Percentiles rank a stretch among this genome's conserved stretches.
These are phyloP conservation scores for Aspergillus sp. DNA, from an alignment of 2,329 filamentous ascomycete species.

Conservation along the genomic window DNA sequence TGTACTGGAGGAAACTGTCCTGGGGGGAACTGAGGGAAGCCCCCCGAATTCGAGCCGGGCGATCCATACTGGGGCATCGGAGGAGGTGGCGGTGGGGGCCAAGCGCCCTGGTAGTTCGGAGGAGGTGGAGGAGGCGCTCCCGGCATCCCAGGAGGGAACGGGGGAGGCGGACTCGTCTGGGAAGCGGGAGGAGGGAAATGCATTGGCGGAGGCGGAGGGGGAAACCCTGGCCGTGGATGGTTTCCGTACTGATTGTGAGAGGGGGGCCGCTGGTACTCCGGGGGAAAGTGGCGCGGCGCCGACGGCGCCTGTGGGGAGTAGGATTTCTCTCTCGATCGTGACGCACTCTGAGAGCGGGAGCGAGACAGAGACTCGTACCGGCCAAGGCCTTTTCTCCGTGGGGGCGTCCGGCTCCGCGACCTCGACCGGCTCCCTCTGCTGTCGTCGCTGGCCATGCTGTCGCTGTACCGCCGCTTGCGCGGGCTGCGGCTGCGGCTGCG, in stretches of 20 bases:
- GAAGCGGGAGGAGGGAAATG: constrained; percentile 8
- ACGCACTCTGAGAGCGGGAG: constrained; percentile 18
- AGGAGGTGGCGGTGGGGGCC: constrained; percentile 37
- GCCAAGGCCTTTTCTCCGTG: constrained; percentile 16
- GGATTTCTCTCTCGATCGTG: constrained; percentile 28
- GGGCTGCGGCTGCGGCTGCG: constrained; percentile 45
- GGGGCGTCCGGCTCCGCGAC: constrained; percentile 30
- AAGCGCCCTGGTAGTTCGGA: constrained; percentile 34
- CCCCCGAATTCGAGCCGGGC: neutral
- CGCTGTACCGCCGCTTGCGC: constrained; percentile 42
- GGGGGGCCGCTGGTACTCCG: constrained; percentile 12
- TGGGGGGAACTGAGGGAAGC: constrained; percentile 20
- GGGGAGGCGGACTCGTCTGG: neutral
- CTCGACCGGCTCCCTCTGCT: constrained; percentile 28
- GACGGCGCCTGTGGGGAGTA: constrained; percentile 28
- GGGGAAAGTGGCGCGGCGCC: constrained; percentile 30
- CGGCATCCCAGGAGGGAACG: constrained; percentile 11
- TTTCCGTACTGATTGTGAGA: constrained; percentile 2
- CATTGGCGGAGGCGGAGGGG: constrained; percentile 21
- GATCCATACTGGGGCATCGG: constrained; percentile 23
- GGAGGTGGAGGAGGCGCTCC: constrained; percentile 29
- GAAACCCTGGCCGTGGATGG: constrained; percentile 9
- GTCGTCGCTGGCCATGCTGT: constrained; percentile 31
- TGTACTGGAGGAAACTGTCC: constrained; percentile 23
- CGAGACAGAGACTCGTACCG: constrained; percentile 27